Evolutionary conservation across 2,329 filamentous ascomycete species (phyloP).

Genomic region (Exserohilum turcica): DNA sequence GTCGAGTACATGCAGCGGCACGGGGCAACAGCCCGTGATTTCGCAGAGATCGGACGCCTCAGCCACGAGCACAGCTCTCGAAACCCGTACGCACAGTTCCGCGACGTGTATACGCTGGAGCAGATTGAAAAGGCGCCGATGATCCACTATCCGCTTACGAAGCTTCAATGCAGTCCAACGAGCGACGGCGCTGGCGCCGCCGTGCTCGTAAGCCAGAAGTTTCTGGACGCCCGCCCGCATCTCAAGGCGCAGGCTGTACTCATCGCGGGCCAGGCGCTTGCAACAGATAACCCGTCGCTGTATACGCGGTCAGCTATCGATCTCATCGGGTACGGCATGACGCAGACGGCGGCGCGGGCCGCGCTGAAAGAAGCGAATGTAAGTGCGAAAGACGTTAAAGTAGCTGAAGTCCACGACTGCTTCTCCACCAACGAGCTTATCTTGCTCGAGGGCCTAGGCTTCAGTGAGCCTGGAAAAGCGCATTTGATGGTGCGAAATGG

Average conservation of each 20-base stretch:
- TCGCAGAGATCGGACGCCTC: constrained; percentile 88
- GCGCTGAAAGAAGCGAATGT: constrained; percentile 76
- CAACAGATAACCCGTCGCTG: constrained; percentile 78
- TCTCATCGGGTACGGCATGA: constrained; percentile 89
- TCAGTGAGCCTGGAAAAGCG: constrained; percentile 77
- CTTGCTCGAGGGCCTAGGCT: constrained; percentile 80
- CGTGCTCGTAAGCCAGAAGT: constrained; percentile 84
- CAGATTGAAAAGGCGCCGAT: constrained; percentile 76
- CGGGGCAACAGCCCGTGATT: constrained; percentile 81
- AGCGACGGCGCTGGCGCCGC: constrained; percentile 89
- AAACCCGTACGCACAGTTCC: constrained; percentile 96
- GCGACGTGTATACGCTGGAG: constrained; percentile 82
- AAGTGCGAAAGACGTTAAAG: constrained; percentile 70
- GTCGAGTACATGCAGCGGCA: constrained; percentile 94
- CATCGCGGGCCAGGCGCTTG: constrained; percentile 83
- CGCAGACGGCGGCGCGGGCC: constrained; percentile 66
- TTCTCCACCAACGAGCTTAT: constrained; percentile 95
- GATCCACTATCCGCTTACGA: constrained; percentile 86
- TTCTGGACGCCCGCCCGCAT: constrained; percentile 82
- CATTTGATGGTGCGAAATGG: constrained; percentile 86
- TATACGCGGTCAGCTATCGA: constrained; percentile 84
- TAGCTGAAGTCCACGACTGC: constrained; percentile 94
- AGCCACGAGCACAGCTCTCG: constrained; percentile 87
- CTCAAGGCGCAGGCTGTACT: constrained; percentile 79
- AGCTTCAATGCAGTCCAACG: constrained; percentile 94